Evolutionary conservation across 768 basidiomycete genomes (phyloP).

Genomic region (Tylopilus intermedius): DNA sequence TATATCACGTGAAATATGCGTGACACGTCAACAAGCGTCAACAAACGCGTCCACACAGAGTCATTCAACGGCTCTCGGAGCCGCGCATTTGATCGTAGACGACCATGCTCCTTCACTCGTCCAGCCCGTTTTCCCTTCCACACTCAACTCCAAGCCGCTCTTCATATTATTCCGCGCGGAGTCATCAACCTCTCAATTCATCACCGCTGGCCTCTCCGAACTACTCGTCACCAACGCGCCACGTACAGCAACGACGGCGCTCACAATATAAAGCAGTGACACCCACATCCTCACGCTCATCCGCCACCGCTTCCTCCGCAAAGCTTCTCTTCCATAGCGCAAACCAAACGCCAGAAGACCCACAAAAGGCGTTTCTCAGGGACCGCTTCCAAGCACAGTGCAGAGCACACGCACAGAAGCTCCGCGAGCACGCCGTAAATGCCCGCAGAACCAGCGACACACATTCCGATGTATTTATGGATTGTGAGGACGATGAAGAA

Average conservation of each 20-base stretch:
- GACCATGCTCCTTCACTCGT: slow-evolving; percentile 21
- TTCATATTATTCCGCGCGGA: slow-evolving; percentile 27
- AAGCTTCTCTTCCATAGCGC: slow-evolving; percentile 15
- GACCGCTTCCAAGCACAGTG: slow-evolving; percentile 60
- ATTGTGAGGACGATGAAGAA: slow-evolving; percentile 48
- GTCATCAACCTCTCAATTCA: slow-evolving; percentile 38
- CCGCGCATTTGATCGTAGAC: not conserved
- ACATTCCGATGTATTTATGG: slow-evolving; percentile 43
- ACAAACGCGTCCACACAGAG: slow-evolving; percentile 14
- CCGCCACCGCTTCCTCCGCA: slow-evolving; percentile 6
- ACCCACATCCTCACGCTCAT: slow-evolving; percentile 21
- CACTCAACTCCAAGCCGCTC: slow-evolving; percentile 38
- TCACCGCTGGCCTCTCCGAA: slow-evolving; percentile 50
- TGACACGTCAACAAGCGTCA: slow-evolving; percentile 24
- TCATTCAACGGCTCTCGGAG: slow-evolving; percentile 8
- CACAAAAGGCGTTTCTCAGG: slow-evolving; percentile 52
- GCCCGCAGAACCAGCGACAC: slow-evolving; percentile 44
- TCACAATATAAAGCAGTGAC: slow-evolving; percentile 48
- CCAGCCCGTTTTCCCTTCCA: slow-evolving; percentile 26
- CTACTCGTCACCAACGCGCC: slow-evolving; percentile 41
- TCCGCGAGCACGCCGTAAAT: slow-evolving; percentile 44
- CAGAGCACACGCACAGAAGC: slow-evolving; percentile 55
- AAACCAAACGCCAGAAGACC: slow-evolving; percentile 33
- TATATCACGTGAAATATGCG: slow-evolving; percentile 11
- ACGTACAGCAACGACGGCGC: slow-evolving; percentile 45